phyloP scores from a whole-genome alignment of 179 eudicot genomes.

The Patellifolia procumbens region DNA sequence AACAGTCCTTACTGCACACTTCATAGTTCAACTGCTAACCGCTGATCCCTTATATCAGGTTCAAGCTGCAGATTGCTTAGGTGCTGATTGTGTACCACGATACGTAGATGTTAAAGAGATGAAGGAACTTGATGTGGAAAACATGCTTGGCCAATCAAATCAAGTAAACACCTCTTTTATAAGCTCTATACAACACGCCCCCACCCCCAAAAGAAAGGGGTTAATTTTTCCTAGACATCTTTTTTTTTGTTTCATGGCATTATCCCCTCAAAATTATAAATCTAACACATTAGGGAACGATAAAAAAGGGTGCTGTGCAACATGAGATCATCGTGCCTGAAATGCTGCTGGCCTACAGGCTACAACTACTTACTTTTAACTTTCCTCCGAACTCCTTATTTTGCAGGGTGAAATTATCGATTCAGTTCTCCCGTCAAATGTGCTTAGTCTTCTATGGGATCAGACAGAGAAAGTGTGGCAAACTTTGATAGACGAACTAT shows the following conservation, averaged over 20 bases:
- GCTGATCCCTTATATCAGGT: constrained; percentile 42
- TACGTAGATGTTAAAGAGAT: constrained; percentile 71
- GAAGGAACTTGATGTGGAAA: constrained; percentile 57
- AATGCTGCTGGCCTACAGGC: neutral
- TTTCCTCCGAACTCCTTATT: no score
- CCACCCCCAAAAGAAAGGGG: neutral
- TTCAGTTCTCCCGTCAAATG: constrained; percentile 26
- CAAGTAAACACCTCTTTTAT: constrained; percentile 38
- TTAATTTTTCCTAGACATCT: no score
- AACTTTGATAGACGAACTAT: constrained; percentile 54
- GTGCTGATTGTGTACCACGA: constrained; percentile 87
- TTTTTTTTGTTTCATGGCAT: no score
- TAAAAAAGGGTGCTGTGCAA: neutral
- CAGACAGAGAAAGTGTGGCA: constrained; percentile 67
- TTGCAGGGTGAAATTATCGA: constrained; percentile 29
- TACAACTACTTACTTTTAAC: no score
- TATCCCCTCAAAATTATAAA: no score
- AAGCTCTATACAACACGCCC: neutral
- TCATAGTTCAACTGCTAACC: neutral
- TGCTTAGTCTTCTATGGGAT: constrained; percentile 48
- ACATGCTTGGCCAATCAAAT: constrained; percentile 45
- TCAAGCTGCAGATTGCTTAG: constrained; percentile 94
- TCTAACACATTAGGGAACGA: no score
- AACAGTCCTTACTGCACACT: neutral
- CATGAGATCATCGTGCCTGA: neutral